Percentiles rank a stretch among this genome's conserved stretches.
phyloP scores from a whole-genome alignment of 768 basidiomycete species.

The Leccinum aurantiacum region DNA sequence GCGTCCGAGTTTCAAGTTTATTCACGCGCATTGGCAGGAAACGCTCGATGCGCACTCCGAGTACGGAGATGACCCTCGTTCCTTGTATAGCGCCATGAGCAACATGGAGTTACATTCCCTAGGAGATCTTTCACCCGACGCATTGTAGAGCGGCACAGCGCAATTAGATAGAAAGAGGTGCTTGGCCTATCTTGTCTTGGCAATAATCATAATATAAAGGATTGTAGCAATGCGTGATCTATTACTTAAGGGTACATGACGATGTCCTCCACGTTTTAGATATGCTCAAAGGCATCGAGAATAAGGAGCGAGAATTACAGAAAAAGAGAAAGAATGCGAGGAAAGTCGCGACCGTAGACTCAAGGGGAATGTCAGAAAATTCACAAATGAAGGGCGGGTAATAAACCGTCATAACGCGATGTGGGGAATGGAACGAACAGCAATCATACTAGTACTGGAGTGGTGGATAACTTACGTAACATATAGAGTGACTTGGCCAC shows the following conservation, averaged over 20 bases:
- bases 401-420: conserved; percentile 3
- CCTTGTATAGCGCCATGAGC: conserved; percentile 61
- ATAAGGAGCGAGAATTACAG: conserved; percentile 14
- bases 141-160: conserved; percentile 41
- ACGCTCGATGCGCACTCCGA: conserved; percentile 72
- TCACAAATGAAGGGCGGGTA: conserved; percentile 10
- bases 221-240: conserved; percentile 38
- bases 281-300: conserved; percentile 21
- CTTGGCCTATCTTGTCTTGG: conserved; percentile 1
- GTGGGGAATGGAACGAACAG: neutral
- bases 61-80: conserved; percentile 68
- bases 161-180: neutral
- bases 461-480: conserved; percentile 53
- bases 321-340: conserved; percentile 10
- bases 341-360: conserved; percentile 3
- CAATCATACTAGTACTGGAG: neutral
- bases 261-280: conserved; percentile 38
- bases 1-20: neutral
- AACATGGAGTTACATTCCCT: conserved; percentile 54
- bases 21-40: conserved; percentile 47
- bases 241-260: conserved; percentile 36
- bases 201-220: conserved; percentile 30
- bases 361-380: conserved; percentile 20
- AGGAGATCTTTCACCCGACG: conserved; percentile 71
- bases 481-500: conserved; percentile 79